Conservation (phyloP, 306 rosid genomes). For the Ammopiptanthus mongolicus region DNA sequence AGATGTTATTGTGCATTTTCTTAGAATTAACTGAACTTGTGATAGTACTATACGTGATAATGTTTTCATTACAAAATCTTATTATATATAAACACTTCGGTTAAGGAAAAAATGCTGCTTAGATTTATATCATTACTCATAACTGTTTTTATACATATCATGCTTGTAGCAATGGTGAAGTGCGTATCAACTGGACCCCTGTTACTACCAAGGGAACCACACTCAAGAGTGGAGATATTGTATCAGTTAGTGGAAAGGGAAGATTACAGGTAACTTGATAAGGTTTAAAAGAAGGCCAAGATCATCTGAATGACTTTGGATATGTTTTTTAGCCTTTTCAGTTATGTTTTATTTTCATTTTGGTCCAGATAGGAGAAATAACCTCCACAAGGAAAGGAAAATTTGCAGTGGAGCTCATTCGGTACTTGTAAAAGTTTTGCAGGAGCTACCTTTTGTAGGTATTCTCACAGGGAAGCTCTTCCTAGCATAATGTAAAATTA, state of each 20-base stretch:
- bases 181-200: conserved; percentile 84
- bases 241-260: conserved; percentile 81
- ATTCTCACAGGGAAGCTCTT: not conserved
- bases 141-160: not conserved
- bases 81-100: not conserved
- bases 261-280: conserved; percentile 61
- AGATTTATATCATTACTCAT: conserved; percentile 7
- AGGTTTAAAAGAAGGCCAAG: conserved; percentile 6
- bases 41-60: not conserved
- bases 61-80: not conserved
- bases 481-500: not conserved
- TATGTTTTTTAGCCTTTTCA: not conserved
- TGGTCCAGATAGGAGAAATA: conserved; percentile 77
- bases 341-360: conserved; percentile 10
- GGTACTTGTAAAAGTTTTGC: conserved; percentile 42
- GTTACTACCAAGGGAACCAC: conserved; percentile 67
- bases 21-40: not conserved
- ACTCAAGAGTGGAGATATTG: conserved; percentile 77
- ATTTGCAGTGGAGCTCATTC: conserved; percentile 75
- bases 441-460: not conserved
- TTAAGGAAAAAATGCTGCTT: not conserved
- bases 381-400: conserved; percentile 82
- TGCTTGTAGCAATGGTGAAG: conserved; percentile 66
- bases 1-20: not conserved
- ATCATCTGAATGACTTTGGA: conserved; percentile 5